A percentile compares a stretch with the other conserved stretches of the same genome.
Conservation (phyloP, 805 yeast genomes). For the Ogataea angusta region DNA sequence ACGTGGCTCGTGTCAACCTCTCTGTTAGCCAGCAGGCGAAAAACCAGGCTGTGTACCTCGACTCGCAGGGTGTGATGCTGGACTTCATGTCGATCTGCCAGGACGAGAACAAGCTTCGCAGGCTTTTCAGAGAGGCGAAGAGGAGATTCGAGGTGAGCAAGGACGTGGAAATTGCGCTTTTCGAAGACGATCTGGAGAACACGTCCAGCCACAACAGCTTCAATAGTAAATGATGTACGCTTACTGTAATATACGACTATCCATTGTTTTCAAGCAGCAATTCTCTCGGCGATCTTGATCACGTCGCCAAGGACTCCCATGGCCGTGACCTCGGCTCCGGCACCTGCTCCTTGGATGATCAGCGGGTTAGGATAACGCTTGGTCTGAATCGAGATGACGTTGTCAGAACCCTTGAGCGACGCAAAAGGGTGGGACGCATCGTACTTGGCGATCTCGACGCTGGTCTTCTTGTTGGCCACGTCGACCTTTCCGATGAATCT, state of each 20-base stretch:
- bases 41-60: slow-evolving; percentile 40
- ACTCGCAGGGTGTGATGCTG: slow-evolving; percentile 72
- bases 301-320: slow-evolving; percentile 91
- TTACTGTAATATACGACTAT: not conserved
- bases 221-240: slow-evolving; percentile 2
- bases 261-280: slow-evolving; percentile 36
- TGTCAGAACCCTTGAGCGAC: slow-evolving; percentile 91
- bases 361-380: slow-evolving; percentile 91
- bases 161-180: slow-evolving; percentile 27
- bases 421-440: slow-evolving; percentile 93
- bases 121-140: slow-evolving; percentile 59
- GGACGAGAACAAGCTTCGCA: slow-evolving; percentile 44
- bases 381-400: slow-evolving; percentile 87
- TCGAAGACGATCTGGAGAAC: slow-evolving; percentile 13
- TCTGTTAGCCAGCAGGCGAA: slow-evolving; percentile 29
- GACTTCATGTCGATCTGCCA: slow-evolving; percentile 63
- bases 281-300: slow-evolving; percentile 85
- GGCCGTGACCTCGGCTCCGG: slow-evolving; percentile 69
- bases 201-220: not conserved
- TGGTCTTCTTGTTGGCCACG: slow-evolving; percentile 60
- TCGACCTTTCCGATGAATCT: slow-evolving; percentile 94
- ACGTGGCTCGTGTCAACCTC: slow-evolving; percentile 68
- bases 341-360: slow-evolving; percentile 97
- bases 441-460: slow-evolving; percentile 87
- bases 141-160: slow-evolving; percentile 39